These are phyloP conservation scores for Pleurotus tuoliensis DNA, from an alignment of 768 basidiomycete genomes.

Conservation along the genomic window DNA sequence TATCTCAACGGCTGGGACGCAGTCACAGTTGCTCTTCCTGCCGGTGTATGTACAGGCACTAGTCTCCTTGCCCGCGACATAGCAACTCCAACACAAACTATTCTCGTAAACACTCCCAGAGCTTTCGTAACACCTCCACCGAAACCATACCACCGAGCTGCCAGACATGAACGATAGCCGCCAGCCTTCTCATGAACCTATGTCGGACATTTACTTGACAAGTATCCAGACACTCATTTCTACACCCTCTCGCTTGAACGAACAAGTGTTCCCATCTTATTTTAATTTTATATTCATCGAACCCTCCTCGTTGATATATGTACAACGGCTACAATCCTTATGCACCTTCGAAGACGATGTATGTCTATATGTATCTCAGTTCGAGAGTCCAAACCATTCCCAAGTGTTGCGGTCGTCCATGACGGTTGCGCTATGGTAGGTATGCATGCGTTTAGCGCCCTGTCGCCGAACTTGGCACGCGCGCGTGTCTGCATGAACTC, in stretches of 20 bases:
- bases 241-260: background rate
- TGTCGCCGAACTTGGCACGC: background rate
- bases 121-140: background rate
- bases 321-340: too few relatives aligned
- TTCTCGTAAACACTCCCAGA: background rate
- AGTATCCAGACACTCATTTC: slow-evolving; percentile 1
- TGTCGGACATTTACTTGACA: background rate
- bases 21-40: slow-evolving; percentile 27
- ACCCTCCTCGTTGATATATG: too few relatives aligned
- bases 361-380: too few relatives aligned
- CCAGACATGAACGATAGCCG: background rate
- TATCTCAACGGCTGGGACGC: slow-evolving; percentile 51
- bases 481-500: background rate
- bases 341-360: too few relatives aligned
- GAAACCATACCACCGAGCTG: background rate
- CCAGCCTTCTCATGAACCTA: too few relatives aligned
- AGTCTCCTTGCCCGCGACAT: background rate
- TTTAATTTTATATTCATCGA: too few relatives aligned
- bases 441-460: background rate
- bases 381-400: too few relatives aligned
- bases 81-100: background rate
- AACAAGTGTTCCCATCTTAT: background rate
- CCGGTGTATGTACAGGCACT: slow-evolving; percentile 21
- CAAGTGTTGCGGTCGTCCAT: too few relatives aligned
- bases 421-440: background rate